Base-by-base conservation (phyloP, 305 asterid genomes). In the Fraxinus platypoda region DNA sequence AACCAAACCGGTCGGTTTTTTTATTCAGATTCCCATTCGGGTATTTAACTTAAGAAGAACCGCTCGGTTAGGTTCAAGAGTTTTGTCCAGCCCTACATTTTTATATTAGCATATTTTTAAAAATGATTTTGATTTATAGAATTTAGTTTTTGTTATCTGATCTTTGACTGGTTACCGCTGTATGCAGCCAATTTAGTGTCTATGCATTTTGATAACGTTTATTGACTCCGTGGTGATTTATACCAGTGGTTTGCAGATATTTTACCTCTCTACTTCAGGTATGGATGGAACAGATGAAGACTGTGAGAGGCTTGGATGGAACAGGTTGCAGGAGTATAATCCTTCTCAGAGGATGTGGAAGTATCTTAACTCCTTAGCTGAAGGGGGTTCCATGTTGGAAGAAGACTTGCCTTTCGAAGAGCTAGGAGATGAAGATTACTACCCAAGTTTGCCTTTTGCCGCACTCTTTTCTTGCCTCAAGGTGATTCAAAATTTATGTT, bases 401-500 rank as follows among this genome's bases (percentile, higher is more conserved):
- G 92, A 94, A 68, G 94, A 90, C 80, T 91, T 87, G 80, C 84
- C 91, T 84, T 80, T 80, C 26, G 98, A 94, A 85, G 99, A 96
- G 75, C 83, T 93, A 66, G 92, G 85, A 76, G 98, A 95, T 82
- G 97, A 92, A 73, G 99, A 96, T 85, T 96, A 96, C 91, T 86
- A 78, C 73, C 90, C 98, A 81, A 96, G 97, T 86, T 88, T 94
- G 90, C 99, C 99, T 83, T 95, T 94, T 87, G 97, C 98, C 72
- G 97, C 99, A 4, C 90, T 94, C 49, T 96, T 94, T 88, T 94
- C 99, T 84, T 90, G 97, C 87, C 89, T 94, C 82, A 96, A 94
- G 98, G 99, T 95, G 75, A 33, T 80, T 64, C 57, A 30, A 33
- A 34, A 66, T 75, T 41, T 46, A 8, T 66, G 2, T 62, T 25